These are phyloP conservation scores for Stevia rebaudiana DNA, from an alignment of 140 eudicot genomes.

Conservation along the genomic window DNA sequence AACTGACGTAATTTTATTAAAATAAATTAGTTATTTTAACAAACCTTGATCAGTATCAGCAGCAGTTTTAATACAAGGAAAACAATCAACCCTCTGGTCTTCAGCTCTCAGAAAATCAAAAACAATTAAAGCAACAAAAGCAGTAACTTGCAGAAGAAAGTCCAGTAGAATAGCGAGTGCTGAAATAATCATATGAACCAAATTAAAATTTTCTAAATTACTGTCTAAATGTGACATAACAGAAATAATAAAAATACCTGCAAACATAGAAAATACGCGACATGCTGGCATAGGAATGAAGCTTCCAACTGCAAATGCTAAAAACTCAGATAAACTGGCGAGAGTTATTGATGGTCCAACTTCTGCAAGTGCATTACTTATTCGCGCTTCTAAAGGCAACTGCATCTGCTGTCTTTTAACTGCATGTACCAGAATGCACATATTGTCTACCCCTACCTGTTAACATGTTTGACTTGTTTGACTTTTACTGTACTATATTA, in stretches of 20 bases:
- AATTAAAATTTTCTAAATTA: neutral
- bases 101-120: constrained; percentile 85
- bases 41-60: constrained; percentile 67
- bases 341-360: constrained; percentile 98
- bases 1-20: neutral
- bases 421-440: constrained; percentile 97
- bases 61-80: constrained; percentile 63
- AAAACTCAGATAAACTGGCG: constrained; percentile 84
- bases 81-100: constrained; percentile 81
- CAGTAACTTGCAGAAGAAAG: constrained; percentile 97
- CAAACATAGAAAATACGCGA: constrained; percentile 98
- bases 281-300: constrained; percentile 99
- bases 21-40: constrained; percentile 3
- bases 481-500: constrained; percentile 2
- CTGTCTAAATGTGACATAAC: no score
- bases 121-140: constrained; percentile 92
- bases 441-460: constrained; percentile 99
- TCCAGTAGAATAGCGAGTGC: constrained; percentile 97
- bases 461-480: constrained; percentile 1
- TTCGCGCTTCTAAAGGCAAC: constrained; percentile 82
- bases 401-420: constrained; percentile 76
- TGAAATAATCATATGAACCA: constrained; percentile 32
- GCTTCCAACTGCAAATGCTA: constrained; percentile 98
- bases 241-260: constrained; percentile 50
- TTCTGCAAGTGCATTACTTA: constrained; percentile 94